These are phyloP conservation scores for Barnettozyma populi DNA, from an alignment of 805 yeast genomes.

Conservation along the genomic window DNA sequence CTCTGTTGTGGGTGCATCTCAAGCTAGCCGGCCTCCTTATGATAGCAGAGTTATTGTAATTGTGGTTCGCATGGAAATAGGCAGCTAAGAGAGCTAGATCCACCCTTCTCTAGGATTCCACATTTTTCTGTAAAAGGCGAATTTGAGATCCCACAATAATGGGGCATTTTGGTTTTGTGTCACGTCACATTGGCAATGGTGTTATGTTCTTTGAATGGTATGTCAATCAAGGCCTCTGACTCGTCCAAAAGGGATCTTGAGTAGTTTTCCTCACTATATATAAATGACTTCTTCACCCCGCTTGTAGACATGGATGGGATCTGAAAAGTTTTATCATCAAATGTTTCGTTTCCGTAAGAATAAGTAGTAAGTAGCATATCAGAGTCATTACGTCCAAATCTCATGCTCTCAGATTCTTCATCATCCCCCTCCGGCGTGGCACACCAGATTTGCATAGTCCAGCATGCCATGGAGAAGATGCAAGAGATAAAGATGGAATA, in stretches of 20 bases:
- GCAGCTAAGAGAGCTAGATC: background rate
- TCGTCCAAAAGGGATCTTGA: conserved; percentile 1
- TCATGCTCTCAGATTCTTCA: background rate
- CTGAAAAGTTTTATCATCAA: background rate
- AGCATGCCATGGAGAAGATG: conserved; percentile 19
- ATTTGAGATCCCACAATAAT: background rate
- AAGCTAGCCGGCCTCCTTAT: background rate
- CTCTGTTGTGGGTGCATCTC: background rate
- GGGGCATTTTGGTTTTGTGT: background rate
- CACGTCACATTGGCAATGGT: background rate
- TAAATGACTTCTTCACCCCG: background rate
- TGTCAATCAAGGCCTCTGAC: background rate
- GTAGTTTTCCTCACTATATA: background rate
- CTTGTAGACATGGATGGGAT: conserved; percentile 1
- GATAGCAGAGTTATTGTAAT: background rate
- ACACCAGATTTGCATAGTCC: conserved; percentile 50
- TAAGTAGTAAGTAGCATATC: background rate
- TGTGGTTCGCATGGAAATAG: background rate
- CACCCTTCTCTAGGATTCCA: background rate
- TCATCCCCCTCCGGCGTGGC: conserved; percentile 33
- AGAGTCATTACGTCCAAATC: background rate
- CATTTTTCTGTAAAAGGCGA: background rate
- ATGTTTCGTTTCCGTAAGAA: background rate
- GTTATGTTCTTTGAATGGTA: conserved; percentile 3
- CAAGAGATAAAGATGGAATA: conserved; percentile 32